Conservation (phyloP, 1,284 basidiomycete species). For the Boletus smithii region DNA sequence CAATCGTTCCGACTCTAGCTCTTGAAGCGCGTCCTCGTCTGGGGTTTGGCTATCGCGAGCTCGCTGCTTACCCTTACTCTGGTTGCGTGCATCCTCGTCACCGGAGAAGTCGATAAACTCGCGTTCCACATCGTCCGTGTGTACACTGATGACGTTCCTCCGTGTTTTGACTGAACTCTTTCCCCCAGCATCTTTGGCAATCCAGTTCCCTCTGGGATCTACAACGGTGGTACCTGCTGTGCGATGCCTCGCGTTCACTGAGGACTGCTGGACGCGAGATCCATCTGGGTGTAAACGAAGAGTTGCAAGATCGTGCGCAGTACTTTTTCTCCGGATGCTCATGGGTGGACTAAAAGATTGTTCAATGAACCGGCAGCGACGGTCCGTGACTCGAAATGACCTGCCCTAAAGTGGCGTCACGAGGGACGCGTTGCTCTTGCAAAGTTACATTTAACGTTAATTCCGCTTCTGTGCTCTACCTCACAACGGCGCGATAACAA, state of each 20-base stretch:
- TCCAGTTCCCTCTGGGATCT: constrained; percentile 34
- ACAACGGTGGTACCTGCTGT: constrained; percentile 31
- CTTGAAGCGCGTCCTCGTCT: constrained; percentile 9
- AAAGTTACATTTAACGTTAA: not conserved
- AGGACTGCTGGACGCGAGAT: constrained; percentile 47
- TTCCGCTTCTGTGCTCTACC: not conserved
- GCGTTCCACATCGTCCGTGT: constrained; percentile 21
- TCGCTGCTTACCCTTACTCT: constrained; percentile 28
- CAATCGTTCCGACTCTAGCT: constrained; percentile 8
- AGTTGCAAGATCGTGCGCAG: constrained; percentile 56
- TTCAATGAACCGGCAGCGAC: too few species aligned
- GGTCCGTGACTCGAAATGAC: constrained; percentile 20
- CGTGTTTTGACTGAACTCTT: constrained; percentile 35
- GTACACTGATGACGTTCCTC: constrained; percentile 21
- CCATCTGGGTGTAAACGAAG: constrained; percentile 61
- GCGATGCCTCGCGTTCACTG: constrained; percentile 30
- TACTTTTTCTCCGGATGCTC: constrained; percentile 47
- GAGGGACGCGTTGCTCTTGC: constrained; percentile 19
- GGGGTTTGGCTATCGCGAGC: constrained; percentile 9
- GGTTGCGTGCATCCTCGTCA: constrained; percentile 12
- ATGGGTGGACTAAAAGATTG: too few species aligned
- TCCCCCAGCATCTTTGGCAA: constrained; percentile 39
- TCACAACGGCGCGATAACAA: constrained; percentile 10
- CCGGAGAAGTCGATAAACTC: constrained; percentile 23
- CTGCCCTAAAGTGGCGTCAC: constrained; percentile 20